Percentiles rank a stretch among this genome's conserved stretches.
Conservation (phyloP, 768 basidiomycete species). For the Suillus sp. region DNA sequence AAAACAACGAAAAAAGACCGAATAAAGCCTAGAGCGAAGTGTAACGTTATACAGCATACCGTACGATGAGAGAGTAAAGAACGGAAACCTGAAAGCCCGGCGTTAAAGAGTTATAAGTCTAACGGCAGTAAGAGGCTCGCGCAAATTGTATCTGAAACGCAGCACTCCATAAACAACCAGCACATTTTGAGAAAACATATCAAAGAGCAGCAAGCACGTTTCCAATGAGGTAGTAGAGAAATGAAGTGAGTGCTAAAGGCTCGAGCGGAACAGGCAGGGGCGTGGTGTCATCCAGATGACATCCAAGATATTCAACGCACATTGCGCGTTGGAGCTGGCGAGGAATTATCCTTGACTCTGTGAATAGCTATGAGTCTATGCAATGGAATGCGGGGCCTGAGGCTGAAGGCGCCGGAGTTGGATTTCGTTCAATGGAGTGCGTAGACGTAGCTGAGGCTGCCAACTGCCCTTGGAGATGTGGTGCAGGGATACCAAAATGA, state of each 20-base stretch:
- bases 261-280: too few species aligned
- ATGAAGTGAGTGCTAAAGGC: not conserved
- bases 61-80: not conserved
- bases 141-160: not conserved
- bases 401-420: not conserved
- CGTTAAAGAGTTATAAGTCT: not conserved
- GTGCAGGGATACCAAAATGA: conserved; percentile 76
- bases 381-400: not conserved
- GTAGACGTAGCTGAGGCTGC: conserved; percentile 75
- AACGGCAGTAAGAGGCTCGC: not conserved
- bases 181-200: conserved; percentile 2
- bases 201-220: not conserved
- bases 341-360: too few species aligned
- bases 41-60: not conserved
- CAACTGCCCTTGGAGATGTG: conserved; percentile 83
- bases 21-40: not conserved
- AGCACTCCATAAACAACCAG: not conserved
- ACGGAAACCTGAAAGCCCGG: not conserved
- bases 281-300: not conserved
- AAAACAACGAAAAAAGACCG: not conserved
- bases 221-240: not conserved
- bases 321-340: not conserved
- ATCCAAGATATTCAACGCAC: not conserved
- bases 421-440: not conserved
- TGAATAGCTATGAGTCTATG: not conserved